These are phyloP conservation scores for Cokeromyces recurvatus DNA, from an alignment of 371 early-diverging fungal genomes.

Conservation along the genomic window DNA sequence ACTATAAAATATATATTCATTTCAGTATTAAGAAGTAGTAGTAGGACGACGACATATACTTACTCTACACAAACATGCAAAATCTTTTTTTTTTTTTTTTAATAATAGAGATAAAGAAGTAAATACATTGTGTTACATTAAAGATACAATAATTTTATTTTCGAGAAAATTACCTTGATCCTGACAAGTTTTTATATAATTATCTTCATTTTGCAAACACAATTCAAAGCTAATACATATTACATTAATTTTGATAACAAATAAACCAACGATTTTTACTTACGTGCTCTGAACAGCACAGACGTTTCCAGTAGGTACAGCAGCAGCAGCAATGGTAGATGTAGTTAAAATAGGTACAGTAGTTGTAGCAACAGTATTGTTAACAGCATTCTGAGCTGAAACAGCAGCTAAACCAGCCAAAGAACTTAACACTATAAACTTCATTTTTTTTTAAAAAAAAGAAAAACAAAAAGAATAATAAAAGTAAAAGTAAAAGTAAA, in stretches of 20 bases:
- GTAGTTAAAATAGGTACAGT: slow-evolving; percentile 1
- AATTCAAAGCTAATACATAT: slow-evolving; percentile 12
- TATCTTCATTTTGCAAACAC: slow-evolving; percentile 22
- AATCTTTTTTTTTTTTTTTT: slow-evolving; percentile 16
- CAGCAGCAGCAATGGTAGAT: slow-evolving; percentile 1
- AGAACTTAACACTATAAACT: no score
- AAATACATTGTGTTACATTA: slow-evolving; percentile 2
- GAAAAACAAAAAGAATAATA: slow-evolving; percentile 7
- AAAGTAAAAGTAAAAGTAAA: no score
- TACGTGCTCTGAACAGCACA: slow-evolving; percentile 24
- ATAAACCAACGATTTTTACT: no score
- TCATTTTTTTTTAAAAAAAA: slow-evolving; percentile 5
- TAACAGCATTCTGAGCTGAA: slow-evolving; percentile 10
- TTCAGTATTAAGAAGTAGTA: no score
- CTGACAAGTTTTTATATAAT: slow-evolving; percentile 22
- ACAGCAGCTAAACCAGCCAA: no score
- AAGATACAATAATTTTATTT: background rate
- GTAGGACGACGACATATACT: background rate
- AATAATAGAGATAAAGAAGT: no score
- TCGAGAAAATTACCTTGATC: slow-evolving; percentile 22
- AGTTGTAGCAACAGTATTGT: background rate
- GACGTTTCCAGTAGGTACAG: slow-evolving; percentile 1
- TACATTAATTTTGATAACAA: no score
- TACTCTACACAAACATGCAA: slow-evolving; percentile 26
- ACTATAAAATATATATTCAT: no score